Conservation (phyloP, 495 filamentous ascomycete genomes). For the Aspergillus coremiiformis region DNA sequence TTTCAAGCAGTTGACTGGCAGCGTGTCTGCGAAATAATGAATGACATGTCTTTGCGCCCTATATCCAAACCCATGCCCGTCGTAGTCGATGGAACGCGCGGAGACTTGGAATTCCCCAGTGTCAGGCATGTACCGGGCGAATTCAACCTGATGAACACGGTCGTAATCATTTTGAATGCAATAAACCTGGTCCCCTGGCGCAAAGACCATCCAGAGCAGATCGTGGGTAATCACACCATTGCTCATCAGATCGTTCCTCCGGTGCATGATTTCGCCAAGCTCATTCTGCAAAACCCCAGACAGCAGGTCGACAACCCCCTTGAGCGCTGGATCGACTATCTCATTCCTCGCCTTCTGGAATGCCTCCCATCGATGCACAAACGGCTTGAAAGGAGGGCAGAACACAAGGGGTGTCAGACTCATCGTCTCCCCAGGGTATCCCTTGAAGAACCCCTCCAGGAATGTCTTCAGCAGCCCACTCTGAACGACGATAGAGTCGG, state of each 20-base stretch:
- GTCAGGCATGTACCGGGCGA: not conserved
- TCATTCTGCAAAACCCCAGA: conserved; percentile 50
- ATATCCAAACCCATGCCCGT: conserved; percentile 53
- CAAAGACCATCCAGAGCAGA: conserved; percentile 50
- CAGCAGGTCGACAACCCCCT: conserved; percentile 51
- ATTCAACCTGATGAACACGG: conserved; percentile 26
- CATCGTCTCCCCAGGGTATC: conserved; percentile 58
- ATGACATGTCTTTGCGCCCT: conserved; percentile 37
- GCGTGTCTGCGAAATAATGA: conserved; percentile 47
- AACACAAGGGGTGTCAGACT: conserved; percentile 54
- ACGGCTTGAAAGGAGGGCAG: conserved; percentile 50
- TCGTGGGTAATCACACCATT: conserved; percentile 55
- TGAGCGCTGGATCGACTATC: conserved; percentile 40
- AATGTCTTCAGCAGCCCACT: conserved; percentile 54
- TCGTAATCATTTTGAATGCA: conserved; percentile 28
- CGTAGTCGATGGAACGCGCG: conserved; percentile 49
- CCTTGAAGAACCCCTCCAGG: conserved; percentile 47
- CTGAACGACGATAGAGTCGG: conserved; percentile 59
- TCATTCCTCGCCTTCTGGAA: conserved; percentile 42
- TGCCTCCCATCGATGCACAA: conserved; percentile 60
- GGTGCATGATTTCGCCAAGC: conserved; percentile 48
- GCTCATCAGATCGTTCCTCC: conserved; percentile 48
- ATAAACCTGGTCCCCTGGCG: conserved; percentile 40
- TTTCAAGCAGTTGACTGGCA: conserved; percentile 46
- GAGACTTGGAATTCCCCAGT: conserved; percentile 14